Conservation (phyloP, 129 eudicot species). For the Artemisia tridentata region DNA sequence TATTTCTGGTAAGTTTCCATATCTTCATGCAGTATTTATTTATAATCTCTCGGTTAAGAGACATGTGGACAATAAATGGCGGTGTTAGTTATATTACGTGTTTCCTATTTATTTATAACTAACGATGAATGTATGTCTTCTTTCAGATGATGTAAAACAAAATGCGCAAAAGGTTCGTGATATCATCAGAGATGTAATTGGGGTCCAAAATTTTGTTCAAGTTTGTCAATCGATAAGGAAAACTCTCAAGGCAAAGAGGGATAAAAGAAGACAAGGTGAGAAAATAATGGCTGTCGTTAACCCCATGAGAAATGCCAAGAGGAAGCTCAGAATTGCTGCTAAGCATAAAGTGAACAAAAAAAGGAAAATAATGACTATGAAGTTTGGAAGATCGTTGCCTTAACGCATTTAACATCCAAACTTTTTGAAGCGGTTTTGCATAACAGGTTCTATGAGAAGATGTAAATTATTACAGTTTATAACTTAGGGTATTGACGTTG, state of each 20-base stretch:
- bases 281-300: conserved; percentile 81
- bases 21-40: not conserved
- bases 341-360: conserved; percentile 77
- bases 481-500: not conserved
- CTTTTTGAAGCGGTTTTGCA: conserved; percentile 7
- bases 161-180: conserved; percentile 55
- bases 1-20: conserved; percentile 51
- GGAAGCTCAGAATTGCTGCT: conserved; percentile 65
- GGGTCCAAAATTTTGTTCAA: conserved; percentile 44
- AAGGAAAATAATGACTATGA: conserved; percentile 73
- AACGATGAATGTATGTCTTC: not conserved
- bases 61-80: no score
- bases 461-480: conserved; percentile 5
- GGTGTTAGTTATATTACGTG: not conserved
- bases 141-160: conserved; percentile 65
- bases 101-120: conserved; percentile 7
- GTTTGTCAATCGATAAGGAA: conserved; percentile 49
- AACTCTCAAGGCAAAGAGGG: conserved; percentile 66
- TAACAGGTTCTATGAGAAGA: not conserved
- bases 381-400: conserved; percentile 56
- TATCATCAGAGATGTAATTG: conserved; percentile 45
- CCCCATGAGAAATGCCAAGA: conserved; percentile 78
- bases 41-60: not conserved
- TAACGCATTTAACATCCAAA: conserved; percentile 15
- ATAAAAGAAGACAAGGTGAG: conserved; percentile 68